Evolutionary conservation across 768 basidiomycete species (phyloP), one percentile per base, ranked within the genome.

Genomic region (Nidularia pulvinata): DNA sequence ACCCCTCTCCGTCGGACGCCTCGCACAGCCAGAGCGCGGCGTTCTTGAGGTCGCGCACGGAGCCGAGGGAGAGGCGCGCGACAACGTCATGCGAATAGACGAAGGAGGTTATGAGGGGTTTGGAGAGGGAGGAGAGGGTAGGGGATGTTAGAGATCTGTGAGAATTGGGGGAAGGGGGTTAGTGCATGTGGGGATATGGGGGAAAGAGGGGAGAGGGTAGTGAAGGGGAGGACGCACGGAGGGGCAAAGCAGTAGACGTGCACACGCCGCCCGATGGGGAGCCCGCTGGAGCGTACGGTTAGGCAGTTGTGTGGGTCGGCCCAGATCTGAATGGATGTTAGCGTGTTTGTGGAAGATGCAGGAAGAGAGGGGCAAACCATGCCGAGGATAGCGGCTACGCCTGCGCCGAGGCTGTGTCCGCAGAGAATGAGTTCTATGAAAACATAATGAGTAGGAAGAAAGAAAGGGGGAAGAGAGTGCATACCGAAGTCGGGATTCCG

Each of bases 1-100:
- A 86, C 54, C 87, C 88, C 53, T 82, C 79, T 22, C 76, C 79
- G n/a, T 71, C 70, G 22, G 67, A 68, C 30, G 66, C 51, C 49
- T 90, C 84, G 59, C 88, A 91, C n/a, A 94, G 70, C 89, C 89
- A 92, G 58, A 84, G 73, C 2, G 88, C 84, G 1, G 86, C 89
- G 46, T 88, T 84, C 44, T 80, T 82, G 16, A 93, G 76, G 64
- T 94, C 90, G 11, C 86, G 81, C 19, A 93, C 81, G 36, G 88
- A 83, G 7, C 91, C 91, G 2, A 93, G 72, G 1, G 89, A 91
- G 2, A 94, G 74, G 32, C 92, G 79, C 2, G 89, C 83, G 22
- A 94, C 88, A 55, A 91, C 77, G 57, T 94, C 91, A 64, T 91
- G 85, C 7, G 91, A 91, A 68, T 92, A 88, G 0, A 91, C 84